These are phyloP conservation scores for Salix dunnii DNA, from an alignment of 345 rosid genomes.

Conservation along the genomic window DNA sequence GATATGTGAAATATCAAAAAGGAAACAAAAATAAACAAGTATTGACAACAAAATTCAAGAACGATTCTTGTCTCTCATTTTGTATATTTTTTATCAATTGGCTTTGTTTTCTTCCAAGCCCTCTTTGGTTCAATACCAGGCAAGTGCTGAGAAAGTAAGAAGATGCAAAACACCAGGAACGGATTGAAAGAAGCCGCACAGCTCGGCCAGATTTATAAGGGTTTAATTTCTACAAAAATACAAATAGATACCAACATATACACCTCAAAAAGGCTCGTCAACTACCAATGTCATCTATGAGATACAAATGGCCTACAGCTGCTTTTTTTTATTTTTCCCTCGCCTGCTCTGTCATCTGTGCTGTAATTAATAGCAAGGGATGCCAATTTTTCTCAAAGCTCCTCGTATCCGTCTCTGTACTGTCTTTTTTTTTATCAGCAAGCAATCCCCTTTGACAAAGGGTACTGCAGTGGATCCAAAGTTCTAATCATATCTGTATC, in stretches of 20 bases:
- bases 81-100: too few species aligned
- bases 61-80: too few species aligned
- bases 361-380: constrained; percentile 31
- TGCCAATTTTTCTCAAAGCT: constrained; percentile 18
- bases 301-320: constrained; percentile 33
- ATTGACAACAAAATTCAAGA: too few species aligned
- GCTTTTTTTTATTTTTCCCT: neutral
- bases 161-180: neutral
- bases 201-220: constrained; percentile 11
- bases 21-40: neutral
- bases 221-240: constrained; percentile 29
- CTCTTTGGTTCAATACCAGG: neutral
- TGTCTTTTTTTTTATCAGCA: constrained; percentile 26
- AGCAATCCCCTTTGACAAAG: constrained; percentile 3
- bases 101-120: too few species aligned
- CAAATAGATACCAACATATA: constrained; percentile 23
- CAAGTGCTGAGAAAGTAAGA: neutral
- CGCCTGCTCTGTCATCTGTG: constrained; percentile 19
- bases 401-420: constrained; percentile 24
- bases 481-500: neutral
- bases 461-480: neutral
- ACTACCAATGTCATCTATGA: constrained; percentile 12
- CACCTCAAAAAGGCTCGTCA: constrained; percentile 33
- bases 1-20: neutral
- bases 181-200: neutral